A percentile compares a stretch with the other conserved stretches of the same genome.
These are phyloP conservation scores for Zygoascus meyerae DNA, from an alignment of 1,139 yeast species.

Conservation along the genomic window DNA sequence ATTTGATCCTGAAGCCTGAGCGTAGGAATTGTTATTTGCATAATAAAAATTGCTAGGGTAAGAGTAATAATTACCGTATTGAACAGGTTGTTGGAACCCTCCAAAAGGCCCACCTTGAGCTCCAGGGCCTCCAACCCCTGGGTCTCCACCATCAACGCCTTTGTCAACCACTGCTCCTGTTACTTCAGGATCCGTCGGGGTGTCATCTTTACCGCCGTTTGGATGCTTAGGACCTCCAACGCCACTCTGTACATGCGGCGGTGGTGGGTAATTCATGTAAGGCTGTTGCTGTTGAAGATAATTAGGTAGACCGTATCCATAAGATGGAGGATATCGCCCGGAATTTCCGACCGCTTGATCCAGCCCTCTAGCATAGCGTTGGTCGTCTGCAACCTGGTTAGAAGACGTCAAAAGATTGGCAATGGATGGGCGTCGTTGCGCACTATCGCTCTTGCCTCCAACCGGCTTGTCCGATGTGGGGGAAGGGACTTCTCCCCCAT, in stretches of 20 bases:
- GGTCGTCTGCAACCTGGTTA: slow-evolving; percentile 14
- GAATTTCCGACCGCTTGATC: slow-evolving; percentile 2
- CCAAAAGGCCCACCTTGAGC: slow-evolving; percentile 4
- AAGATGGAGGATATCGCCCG: slow-evolving; percentile 7
- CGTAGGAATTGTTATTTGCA: no score
- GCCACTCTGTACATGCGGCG: slow-evolving; percentile 7
- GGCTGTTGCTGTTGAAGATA: slow-evolving; percentile 7
- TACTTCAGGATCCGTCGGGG: slow-evolving; percentile 2
- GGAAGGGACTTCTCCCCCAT: background rate
- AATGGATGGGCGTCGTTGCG: slow-evolving; percentile 18
- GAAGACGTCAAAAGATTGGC: slow-evolving; percentile 20
- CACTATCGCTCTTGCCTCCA: slow-evolving; percentile 9
- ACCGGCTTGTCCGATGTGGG: background rate
- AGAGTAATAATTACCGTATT: slow-evolving; percentile 2
- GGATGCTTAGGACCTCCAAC: background rate
- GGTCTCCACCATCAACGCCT: background rate
- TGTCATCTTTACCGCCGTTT: slow-evolving; percentile 4
- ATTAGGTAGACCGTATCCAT: slow-evolving; percentile 9
- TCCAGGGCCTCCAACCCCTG: background rate
- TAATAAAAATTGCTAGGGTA: slow-evolving; percentile 6
- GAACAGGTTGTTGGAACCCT: slow-evolving; percentile 2
- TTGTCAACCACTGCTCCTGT: background rate
- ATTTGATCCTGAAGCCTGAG: no score
- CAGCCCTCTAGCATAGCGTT: slow-evolving; percentile 9
- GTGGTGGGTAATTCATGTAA: slow-evolving; percentile 4